phyloP scores from a whole-genome alignment of 2,329 filamentous ascomycete genomes.

The Penicillium sp. region DNA sequence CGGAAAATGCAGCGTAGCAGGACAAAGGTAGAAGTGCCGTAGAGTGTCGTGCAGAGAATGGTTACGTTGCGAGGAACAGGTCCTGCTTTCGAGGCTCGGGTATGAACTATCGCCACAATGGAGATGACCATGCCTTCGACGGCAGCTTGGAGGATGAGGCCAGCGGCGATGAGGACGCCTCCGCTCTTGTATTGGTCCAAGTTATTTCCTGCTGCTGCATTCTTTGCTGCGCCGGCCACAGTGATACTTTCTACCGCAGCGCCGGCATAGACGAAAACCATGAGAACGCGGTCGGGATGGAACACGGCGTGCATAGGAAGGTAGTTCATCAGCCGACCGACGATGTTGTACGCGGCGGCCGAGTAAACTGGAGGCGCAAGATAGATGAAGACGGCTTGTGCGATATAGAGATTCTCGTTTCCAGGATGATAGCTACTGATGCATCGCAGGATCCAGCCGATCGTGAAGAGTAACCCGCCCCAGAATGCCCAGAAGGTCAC shows the following conservation, averaged over 20 bases:
- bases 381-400: conserved; percentile 38
- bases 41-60: conserved; percentile 37
- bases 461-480: conserved; percentile 39
- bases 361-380: conserved; percentile 42
- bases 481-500: conserved; percentile 42
- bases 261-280: conserved; percentile 41
- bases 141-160: conserved; percentile 35
- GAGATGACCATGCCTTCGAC: conserved; percentile 35
- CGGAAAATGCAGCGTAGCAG: conserved; percentile 41
- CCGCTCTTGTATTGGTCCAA: conserved; percentile 24
- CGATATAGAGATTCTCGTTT: conserved; percentile 36
- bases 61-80: conserved; percentile 33
- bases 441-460: conserved; percentile 40
- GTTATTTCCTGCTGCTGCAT: conserved; percentile 25
- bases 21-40: conserved; percentile 38
- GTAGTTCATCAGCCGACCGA: conserved; percentile 42
- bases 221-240: conserved; percentile 32
- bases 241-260: conserved; percentile 38
- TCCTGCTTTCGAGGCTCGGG: conserved; percentile 28
- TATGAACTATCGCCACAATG: conserved; percentile 31
- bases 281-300: conserved; percentile 38
- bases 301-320: conserved; percentile 43
- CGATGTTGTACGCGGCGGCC: conserved; percentile 40
- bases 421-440: conserved; percentile 33
- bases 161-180: conserved; percentile 29